A percentile compares a stretch with the other conserved stretches of the same genome.
Conservation (phyloP, 2,329 filamentous ascomycete genomes). For the Neospermospora avenae region DNA sequence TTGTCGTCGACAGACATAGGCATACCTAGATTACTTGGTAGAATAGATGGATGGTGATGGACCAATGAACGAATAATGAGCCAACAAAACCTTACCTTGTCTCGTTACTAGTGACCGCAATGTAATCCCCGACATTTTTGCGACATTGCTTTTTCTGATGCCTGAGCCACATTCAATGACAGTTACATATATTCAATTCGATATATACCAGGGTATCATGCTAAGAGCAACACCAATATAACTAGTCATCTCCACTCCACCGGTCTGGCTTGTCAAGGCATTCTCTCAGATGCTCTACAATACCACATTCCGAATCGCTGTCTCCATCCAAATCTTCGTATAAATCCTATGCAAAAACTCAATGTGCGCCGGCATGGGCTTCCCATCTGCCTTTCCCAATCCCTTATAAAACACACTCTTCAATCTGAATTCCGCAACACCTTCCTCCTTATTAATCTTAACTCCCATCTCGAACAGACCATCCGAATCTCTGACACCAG, state of each 20-base stretch:
- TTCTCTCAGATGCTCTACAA: neutral
- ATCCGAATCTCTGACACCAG: slow-evolving; percentile 55
- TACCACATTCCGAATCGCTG: slow-evolving; percentile 36
- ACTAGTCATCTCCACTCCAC: neutral
- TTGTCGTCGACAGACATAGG: neutral
- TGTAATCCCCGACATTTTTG: neutral
- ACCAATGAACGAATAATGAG: neutral
- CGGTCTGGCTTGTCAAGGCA: neutral
- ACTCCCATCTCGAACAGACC: slow-evolving; percentile 65
- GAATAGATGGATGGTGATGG: slow-evolving; percentile 1
- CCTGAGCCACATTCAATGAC: neutral
- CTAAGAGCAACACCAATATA: neutral
- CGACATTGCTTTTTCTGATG: neutral
- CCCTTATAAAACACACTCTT: slow-evolving; percentile 62
- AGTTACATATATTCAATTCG: neutral
- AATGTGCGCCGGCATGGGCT: slow-evolving; percentile 45
- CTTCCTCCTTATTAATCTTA: slow-evolving; percentile 57
- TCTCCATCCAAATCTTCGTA: slow-evolving; percentile 55
- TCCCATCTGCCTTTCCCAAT: slow-evolving; percentile 39
- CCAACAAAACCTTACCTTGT: neutral
- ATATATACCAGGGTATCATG: slow-evolving; percentile 1
- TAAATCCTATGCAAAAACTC: slow-evolving; percentile 53
- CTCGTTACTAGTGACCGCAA: neutral
- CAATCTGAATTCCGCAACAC: slow-evolving; percentile 59
- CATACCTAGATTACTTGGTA: neutral